A percentile compares a stretch with the other conserved stretches of the same genome.
Conservation (phyloP, 306 rosid species). For the Gynostemma pentaphyllum region DNA sequence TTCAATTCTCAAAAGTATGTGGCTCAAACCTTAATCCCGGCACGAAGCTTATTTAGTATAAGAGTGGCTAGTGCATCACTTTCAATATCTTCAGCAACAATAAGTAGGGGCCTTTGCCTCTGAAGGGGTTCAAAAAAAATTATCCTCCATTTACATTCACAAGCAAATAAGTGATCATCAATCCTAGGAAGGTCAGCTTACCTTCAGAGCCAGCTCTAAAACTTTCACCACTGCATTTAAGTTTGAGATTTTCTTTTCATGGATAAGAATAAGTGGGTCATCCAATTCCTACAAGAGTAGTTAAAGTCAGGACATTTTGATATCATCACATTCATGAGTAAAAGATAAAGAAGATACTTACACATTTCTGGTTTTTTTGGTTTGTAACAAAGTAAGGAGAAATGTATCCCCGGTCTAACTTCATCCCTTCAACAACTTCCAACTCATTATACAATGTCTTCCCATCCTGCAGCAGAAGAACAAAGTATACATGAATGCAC, state of each 20-base stretch:
- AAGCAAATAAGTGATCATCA: background rate
- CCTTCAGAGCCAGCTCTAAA: slow-evolving; percentile 83
- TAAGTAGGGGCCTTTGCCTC: slow-evolving; percentile 78
- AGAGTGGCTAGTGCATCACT: slow-evolving; percentile 87
- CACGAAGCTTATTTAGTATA: slow-evolving; percentile 87
- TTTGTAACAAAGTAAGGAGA: slow-evolving; percentile 90
- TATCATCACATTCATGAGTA: background rate
- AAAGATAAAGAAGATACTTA: slow-evolving; percentile 23
- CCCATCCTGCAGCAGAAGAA: slow-evolving; percentile 65
- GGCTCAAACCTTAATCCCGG: slow-evolving; percentile 76
- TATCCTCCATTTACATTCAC: background rate
- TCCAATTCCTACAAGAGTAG: slow-evolving; percentile 60
- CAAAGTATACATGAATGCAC: background rate
- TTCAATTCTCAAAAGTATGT: background rate
- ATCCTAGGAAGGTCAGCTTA: slow-evolving; percentile 12
- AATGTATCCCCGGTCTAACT: slow-evolving; percentile 90
- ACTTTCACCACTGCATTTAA: slow-evolving; percentile 70
- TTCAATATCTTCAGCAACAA: slow-evolving; percentile 86
- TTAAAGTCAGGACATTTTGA: background rate
- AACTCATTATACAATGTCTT: slow-evolving; percentile 77
- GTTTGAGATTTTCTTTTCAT: slow-evolving; percentile 87
- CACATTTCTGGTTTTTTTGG: slow-evolving; percentile 92
- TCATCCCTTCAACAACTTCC: slow-evolving; percentile 99
- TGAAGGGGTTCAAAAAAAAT: slow-evolving; percentile 18
- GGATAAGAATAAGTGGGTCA: slow-evolving; percentile 80